phyloP scores from a whole-genome alignment of 2,329 filamentous ascomycete species.

The Penicillium occitanis region DNA sequence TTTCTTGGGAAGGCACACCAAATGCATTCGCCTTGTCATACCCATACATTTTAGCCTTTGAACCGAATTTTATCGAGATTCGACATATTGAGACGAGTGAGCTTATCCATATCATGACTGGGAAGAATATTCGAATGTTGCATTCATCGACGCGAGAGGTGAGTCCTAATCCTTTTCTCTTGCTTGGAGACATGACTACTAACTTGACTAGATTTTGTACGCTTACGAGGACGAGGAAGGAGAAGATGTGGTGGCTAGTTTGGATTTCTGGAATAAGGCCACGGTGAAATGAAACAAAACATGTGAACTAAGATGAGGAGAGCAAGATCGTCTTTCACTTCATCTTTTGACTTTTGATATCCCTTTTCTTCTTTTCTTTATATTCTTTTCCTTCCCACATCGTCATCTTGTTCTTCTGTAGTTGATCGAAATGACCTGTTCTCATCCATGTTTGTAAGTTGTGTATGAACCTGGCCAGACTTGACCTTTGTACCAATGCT shows the following conservation, averaged over 20 bases:
- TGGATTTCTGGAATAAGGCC: slow-evolving; percentile 82
- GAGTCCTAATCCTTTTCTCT: slow-evolving; percentile 35
- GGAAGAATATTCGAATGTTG: slow-evolving; percentile 95
- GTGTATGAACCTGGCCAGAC: neutral
- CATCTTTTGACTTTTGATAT: slow-evolving; percentile 14
- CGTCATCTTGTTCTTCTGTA: slow-evolving; percentile 1
- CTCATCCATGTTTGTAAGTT: slow-evolving; percentile 1
- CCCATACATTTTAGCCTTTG: slow-evolving; percentile 95
- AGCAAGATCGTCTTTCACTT: slow-evolving; percentile 1
- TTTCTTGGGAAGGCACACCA: slow-evolving; percentile 94
- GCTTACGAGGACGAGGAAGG: slow-evolving; percentile 95
- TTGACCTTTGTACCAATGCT: neutral
- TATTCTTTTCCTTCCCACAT: slow-evolving; percentile 22
- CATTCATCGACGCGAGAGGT: slow-evolving; percentile 97
- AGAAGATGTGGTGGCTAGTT: slow-evolving; percentile 87
- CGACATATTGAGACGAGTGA: slow-evolving; percentile 91
- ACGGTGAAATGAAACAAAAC: slow-evolving; percentile 4
- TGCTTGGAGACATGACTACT: slow-evolving; percentile 23
- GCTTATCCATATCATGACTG: slow-evolving; percentile 88
- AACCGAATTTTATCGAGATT: slow-evolving; percentile 96
- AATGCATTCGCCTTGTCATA: slow-evolving; percentile 92
- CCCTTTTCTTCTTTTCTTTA: slow-evolving; percentile 23
- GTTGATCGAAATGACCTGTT: slow-evolving; percentile 5
- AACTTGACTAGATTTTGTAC: slow-evolving; percentile 73
- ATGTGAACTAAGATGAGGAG: slow-evolving; percentile 7